phyloP scores from a whole-genome alignment of 768 basidiomycete genomes.

The Collybia sordida region DNA sequence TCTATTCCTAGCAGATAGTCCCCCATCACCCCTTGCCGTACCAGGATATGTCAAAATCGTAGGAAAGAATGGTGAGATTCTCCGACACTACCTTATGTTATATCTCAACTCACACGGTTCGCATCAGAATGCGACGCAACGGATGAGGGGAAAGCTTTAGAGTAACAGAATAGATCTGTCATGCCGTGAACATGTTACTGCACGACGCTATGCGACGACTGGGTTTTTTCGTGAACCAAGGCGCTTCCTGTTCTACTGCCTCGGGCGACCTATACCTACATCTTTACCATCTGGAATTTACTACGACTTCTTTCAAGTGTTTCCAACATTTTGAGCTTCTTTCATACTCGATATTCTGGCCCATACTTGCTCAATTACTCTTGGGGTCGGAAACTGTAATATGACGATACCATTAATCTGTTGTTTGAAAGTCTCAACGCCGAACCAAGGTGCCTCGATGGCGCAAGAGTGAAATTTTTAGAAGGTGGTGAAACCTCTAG shows the following conservation, averaged over 20 bases:
- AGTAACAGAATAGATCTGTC: background rate
- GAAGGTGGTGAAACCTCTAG: conserved; percentile 13
- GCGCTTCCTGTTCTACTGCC: conserved; percentile 18
- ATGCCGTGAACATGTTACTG: background rate
- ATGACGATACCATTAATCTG: conserved; percentile 16
- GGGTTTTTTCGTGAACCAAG: conserved; percentile 17
- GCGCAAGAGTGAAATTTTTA: conserved; percentile 12
- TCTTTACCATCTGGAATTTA: conserved; percentile 15
- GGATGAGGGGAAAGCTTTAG: conserved; percentile 1
- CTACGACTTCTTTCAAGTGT: conserved; percentile 25
- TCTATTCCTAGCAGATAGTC: conserved; percentile 8
- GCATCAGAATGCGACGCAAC: background rate
- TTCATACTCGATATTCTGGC: conserved; percentile 24
- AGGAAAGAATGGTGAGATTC: conserved; percentile 7
- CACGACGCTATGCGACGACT: conserved; percentile 12
- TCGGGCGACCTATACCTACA: background rate
- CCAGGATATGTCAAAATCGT: conserved; percentile 15
- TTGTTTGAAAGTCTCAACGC: conserved; percentile 14
- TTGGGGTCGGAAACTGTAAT: conserved; percentile 21
- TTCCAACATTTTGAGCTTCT: conserved; percentile 20
- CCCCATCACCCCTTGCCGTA: conserved; percentile 15
- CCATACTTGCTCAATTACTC: conserved; percentile 17
- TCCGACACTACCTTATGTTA: background rate
- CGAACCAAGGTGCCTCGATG: conserved; percentile 20
- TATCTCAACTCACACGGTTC: background rate